Percentiles rank a stretch among this genome's conserved stretches.
Evolutionary conservation across 257 asterid species (phyloP).

Genomic region (Solanum bulbocastanum): DNA sequence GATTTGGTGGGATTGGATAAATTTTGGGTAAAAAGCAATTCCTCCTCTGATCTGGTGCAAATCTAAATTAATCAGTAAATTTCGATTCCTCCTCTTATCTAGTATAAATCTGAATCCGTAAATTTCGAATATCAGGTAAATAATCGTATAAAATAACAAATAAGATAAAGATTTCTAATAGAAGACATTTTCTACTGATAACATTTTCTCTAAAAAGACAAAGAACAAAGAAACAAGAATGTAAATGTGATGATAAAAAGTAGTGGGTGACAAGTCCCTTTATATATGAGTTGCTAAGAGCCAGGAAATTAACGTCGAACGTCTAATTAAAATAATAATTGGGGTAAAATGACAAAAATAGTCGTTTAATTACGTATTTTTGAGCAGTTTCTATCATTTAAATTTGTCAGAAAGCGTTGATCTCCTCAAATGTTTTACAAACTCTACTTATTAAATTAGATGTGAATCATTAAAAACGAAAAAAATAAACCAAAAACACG

Average conservation of each 20-base stretch:
- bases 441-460: no score
- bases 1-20: neutral
- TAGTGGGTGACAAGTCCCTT: no score
- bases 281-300: no score
- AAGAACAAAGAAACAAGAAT: neutral
- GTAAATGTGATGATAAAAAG: neutral
- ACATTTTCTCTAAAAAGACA: neutral
- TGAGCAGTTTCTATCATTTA: neutral
- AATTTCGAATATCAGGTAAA: neutral
- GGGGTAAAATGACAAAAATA: no score
- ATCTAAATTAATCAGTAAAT: no score
- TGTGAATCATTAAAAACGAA: neutral
- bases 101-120: neutral
- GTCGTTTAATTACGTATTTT: neutral
- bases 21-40: neutral
- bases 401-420: no score
- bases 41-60: no score
- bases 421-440: no score
- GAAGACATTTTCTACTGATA: neutral
- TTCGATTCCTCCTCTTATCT: neutral
- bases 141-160: no score
- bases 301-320: no score
- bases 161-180: neutral
- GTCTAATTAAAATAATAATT: no score
- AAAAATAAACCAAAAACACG: neutral